These are phyloP conservation scores for Ganoderma lucidum DNA, from an alignment of 1,284 basidiomycete genomes.

Conservation along the genomic window DNA sequence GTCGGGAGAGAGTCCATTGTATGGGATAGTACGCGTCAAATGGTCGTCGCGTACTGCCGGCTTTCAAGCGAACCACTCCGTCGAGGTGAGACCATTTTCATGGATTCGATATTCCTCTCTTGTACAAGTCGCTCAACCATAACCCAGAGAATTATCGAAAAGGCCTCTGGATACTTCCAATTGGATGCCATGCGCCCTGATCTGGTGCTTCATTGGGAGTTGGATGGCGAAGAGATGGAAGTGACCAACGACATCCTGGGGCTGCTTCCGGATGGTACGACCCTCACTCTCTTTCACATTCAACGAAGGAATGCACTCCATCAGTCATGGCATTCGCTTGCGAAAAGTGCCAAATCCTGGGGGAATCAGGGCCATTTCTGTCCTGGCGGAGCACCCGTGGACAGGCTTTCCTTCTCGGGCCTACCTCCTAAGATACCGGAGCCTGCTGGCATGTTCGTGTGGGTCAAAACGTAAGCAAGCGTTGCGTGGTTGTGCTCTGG, in stretches of 20 bases:
- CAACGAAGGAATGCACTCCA: not conserved
- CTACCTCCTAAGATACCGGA: not conserved
- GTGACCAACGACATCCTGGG: not conserved
- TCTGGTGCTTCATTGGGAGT: not conserved
- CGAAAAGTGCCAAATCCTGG: no score
- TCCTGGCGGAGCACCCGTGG: not conserved
- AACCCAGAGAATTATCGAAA: not conserved
- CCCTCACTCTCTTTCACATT: not conserved
- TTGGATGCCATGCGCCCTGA: not conserved
- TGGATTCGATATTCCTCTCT: not conserved
- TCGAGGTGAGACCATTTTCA: not conserved
- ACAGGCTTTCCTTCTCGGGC: not conserved
- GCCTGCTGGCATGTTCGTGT: not conserved
- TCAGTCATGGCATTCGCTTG: not conserved
- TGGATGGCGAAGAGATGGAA: not conserved
- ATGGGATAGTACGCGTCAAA: not conserved
- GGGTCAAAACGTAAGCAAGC: not conserved
- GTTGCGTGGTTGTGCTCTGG: not conserved
- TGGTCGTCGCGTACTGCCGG: not conserved
- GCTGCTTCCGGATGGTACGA: not conserved
- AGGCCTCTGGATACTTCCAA: not conserved
- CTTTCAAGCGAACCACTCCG: not conserved
- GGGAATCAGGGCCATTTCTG: not conserved
- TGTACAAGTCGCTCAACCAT: not conserved
- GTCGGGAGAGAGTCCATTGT: not conserved